Evolutionary conservation across 2,329 filamentous ascomycete species (phyloP).

Genomic region (Fusarium veterinarium): DNA sequence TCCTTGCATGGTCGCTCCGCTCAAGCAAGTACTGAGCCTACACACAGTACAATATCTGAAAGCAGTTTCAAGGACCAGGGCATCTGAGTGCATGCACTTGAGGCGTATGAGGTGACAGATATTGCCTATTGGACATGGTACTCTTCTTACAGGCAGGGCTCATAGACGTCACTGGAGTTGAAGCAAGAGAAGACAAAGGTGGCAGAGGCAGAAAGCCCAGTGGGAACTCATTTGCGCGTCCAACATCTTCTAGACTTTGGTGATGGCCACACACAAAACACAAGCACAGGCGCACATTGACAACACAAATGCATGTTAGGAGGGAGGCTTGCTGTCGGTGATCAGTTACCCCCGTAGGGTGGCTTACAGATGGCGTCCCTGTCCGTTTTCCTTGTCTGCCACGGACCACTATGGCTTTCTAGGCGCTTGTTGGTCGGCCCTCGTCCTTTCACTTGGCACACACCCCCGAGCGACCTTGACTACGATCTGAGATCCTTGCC

Average conservation of each 20-base stretch:
- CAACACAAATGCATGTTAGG: conserved; percentile 36
- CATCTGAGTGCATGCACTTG: conserved; percentile 26
- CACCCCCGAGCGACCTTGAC: conserved; percentile 25
- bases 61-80: conserved; percentile 22
- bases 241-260: conserved; percentile 20
- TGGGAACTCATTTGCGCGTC: conserved; percentile 34
- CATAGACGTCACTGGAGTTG: conserved; percentile 18
- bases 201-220: conserved; percentile 8
- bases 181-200: conserved; percentile 25
- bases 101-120: conserved; percentile 17
- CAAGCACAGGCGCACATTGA: conserved; percentile 41
- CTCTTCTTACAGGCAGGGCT: conserved; percentile 9
- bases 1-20: conserved; percentile 27
- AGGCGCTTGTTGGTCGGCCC: conserved; percentile 18
- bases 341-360: conserved; percentile 35
- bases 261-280: conserved; percentile 33
- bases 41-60: conserved; percentile 14
- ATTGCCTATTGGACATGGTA: conserved; percentile 14
- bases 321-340: conserved; percentile 31
- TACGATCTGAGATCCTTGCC: conserved; percentile 31
- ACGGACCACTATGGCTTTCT: conserved; percentile 34
- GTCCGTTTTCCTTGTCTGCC: conserved; percentile 32
- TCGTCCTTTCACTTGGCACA: conserved; percentile 28
- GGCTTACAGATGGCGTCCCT: conserved; percentile 25
- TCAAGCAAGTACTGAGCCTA: conserved; percentile 22